Base-by-base conservation (phyloP, 179 eudicot species). In the Beta lomatogona region DNA sequence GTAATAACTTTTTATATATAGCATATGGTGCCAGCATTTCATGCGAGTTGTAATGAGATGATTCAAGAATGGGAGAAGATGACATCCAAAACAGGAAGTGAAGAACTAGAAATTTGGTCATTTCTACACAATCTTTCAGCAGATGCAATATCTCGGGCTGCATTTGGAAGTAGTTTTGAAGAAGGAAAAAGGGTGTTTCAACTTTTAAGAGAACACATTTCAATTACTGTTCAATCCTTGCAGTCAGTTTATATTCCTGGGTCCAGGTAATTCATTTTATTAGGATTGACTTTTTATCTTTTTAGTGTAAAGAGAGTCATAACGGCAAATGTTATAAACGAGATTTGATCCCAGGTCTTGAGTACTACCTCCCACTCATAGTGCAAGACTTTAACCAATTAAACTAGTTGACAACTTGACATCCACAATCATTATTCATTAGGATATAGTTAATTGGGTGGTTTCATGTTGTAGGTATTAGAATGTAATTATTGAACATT, bases 201-300 rank as follows among this genome's bases (percentile, higher is more conserved):
- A 61, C 85, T 82, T 25, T 36, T 77, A 12, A 73, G 76, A 46
- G 81, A 70, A 55, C 80, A 84, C 74, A 41, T 75, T 41, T 31
- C 48, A 6, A 58, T 85, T 19, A 66, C 36, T 15, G 11, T 61
- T 10, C 60, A n/a, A 0, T 72, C 79, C 52, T 4, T 78, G 3
- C 82, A 73, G 18, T 85, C 82, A 7, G 82, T 85, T 67, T 85
- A 85, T 59, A 77, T 85, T 73, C 87, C 87, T n/a, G 85, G 84
- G 36, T 78, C 21, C 31, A 78, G 82, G 87, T 85, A 81, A 0
- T 63, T 63, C 7, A 9, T 60, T 60, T 21, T 25, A 60, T 60
- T 55, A 55, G 18, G 59, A 13, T 55, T 36, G 4, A 36, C 0
- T 1, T 36, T 36, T 36, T 36, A 28, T 36, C 36, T 31, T 31